phyloP scores from a whole-genome alignment of 2,329 filamentous ascomycete genomes.

The Aspergillus sclerotialis region DNA sequence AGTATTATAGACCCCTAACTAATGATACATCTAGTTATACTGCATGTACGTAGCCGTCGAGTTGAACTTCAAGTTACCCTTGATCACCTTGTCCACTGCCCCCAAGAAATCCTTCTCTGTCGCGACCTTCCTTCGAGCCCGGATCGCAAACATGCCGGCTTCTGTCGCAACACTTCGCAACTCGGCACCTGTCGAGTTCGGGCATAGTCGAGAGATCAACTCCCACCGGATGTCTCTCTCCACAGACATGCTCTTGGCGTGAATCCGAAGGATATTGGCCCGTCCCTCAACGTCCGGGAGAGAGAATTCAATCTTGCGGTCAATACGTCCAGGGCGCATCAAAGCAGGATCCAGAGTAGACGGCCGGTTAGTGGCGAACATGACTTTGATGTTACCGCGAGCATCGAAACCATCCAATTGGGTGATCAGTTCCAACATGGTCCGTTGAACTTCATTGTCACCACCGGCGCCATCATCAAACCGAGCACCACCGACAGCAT shows the following conservation, averaged over 20 bases:
- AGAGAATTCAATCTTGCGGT: slow-evolving; percentile 98
- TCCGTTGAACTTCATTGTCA: slow-evolving; percentile 95
- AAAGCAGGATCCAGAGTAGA: slow-evolving; percentile 93
- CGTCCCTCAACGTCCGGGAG: slow-evolving; percentile 94
- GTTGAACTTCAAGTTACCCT: slow-evolving; percentile 99
- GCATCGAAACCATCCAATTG: slow-evolving; percentile 96
- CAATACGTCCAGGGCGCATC: slow-evolving; percentile 95
- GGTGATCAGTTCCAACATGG: slow-evolving; percentile 96
- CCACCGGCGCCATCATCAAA: slow-evolving; percentile 95
- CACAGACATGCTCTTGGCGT: slow-evolving; percentile 99
- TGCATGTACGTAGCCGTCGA: slow-evolving; percentile 97
- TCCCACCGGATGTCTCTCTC: slow-evolving; percentile 99
- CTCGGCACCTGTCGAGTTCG: slow-evolving; percentile 94
- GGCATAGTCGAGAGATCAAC: slow-evolving; percentile 91
- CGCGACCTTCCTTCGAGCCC: slow-evolving; percentile 89
- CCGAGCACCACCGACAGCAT: slow-evolving; percentile 89
- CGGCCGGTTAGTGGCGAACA: slow-evolving; percentile 97
- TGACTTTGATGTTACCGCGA: slow-evolving; percentile 97
- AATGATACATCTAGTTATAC: slow-evolving; percentile 77
- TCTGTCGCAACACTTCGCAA: slow-evolving; percentile 94
- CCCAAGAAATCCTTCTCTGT: slow-evolving; percentile 98
- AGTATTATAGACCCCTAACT: not conserved
- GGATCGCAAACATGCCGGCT: slow-evolving; percentile 97
- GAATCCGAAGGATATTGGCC: slow-evolving; percentile 95
- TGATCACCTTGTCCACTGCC: slow-evolving; percentile 98